Percentiles rank a stretch among this genome's conserved stretches.
Conservation (phyloP, 208 protist species). For the Naegleria lovaniensis region DNA sequence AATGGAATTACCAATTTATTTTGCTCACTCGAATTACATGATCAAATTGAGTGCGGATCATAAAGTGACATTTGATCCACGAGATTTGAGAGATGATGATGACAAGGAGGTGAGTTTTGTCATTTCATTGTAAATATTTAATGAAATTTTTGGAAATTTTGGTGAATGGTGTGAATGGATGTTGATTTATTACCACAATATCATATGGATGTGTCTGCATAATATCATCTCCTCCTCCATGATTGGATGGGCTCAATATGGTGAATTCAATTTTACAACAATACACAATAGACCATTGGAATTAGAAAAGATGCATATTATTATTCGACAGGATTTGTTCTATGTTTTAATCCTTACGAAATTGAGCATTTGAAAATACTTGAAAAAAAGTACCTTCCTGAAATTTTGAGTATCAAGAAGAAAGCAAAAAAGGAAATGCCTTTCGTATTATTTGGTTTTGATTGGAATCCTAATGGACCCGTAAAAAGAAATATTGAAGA, state of each 20-base stretch:
- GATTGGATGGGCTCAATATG: too few species aligned
- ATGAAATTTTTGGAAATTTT: too few species aligned
- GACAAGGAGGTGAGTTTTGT: too few species aligned
- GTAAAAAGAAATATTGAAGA: neutral
- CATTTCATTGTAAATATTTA: too few species aligned
- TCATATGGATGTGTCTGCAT: too few species aligned
- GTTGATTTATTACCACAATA: too few species aligned
- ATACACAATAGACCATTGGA: neutral
- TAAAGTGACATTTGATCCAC: neutral
- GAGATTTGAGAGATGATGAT: constrained; percentile 5
- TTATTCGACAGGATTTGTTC: neutral
- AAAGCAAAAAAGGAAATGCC: constrained; percentile 4
- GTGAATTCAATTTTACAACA: too few species aligned
- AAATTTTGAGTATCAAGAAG: neutral
- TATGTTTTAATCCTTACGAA: neutral
- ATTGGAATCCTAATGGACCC: neutral
- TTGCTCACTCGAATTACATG: neutral
- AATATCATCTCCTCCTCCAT: too few species aligned
- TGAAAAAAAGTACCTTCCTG: neutral
- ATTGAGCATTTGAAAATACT: neutral
- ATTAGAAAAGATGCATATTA: constrained; percentile 10
- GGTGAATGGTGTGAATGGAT: too few species aligned
- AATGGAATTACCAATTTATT: neutral
- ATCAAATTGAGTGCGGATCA: neutral
- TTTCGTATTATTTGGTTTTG: neutral